phyloP scores from a whole-genome alignment of 176 grass and related monocot genomes.

The Echinochloa phyllopogon region DNA sequence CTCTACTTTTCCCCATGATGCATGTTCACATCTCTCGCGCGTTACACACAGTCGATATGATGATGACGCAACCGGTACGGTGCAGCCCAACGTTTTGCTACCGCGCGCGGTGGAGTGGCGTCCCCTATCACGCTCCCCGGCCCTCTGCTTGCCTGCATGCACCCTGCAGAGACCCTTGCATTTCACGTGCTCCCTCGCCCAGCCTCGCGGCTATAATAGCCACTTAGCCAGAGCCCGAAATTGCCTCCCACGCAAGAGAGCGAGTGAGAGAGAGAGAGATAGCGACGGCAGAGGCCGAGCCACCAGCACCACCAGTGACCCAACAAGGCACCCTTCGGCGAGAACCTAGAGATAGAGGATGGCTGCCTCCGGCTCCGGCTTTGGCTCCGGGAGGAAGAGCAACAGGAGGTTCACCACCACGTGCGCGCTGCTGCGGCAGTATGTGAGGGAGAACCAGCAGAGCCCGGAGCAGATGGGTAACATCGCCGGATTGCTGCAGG shows the following conservation, averaged over 20 bases:
- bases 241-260: neutral
- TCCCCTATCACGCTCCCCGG: neutral
- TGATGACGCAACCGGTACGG: no score
- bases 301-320: neutral
- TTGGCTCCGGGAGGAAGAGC: neutral
- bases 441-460: constrained; percentile 25
- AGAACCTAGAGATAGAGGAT: neutral
- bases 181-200: constrained; percentile 1
- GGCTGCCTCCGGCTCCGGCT: neutral
- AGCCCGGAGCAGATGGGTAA: neutral
- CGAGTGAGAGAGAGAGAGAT: neutral
- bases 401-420: neutral
- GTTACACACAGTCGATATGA: no score
- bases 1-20: no score
- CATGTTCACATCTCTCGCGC: no score
- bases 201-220: constrained; percentile 6
- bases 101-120: no score
- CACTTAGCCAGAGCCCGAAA: neutral
- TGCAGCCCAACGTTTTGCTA: no score
- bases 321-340: neutral
- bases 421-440: neutral
- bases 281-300: neutral
- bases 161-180: neutral
- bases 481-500: neutral
- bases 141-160: neutral